Conservation (phyloP, 2,329 filamentous ascomycete species). For the Aspergillus sp. region DNA sequence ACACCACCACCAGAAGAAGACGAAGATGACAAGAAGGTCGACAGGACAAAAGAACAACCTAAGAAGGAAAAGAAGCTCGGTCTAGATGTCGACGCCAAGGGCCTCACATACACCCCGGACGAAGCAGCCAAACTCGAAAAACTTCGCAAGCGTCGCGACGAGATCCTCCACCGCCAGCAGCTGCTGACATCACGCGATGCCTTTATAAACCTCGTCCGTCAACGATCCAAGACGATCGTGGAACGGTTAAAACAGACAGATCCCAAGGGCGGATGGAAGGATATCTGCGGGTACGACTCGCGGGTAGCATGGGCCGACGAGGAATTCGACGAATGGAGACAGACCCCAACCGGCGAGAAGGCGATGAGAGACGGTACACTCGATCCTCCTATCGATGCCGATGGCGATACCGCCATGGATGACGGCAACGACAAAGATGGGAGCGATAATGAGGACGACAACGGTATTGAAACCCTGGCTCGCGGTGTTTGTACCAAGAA, state of each 20-base stretch:
- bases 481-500: conserved; percentile 43
- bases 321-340: conserved; percentile 43
- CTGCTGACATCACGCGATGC: conserved; percentile 37
- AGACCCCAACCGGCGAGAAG: conserved; percentile 30
- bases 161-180: conserved; percentile 30
- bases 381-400: conserved; percentile 24
- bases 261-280: conserved; percentile 41
- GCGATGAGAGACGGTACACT: conserved; percentile 34
- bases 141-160: conserved; percentile 27
- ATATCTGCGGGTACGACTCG: conserved; percentile 44
- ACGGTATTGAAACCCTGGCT: conserved; percentile 13
- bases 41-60: conserved; percentile 6
- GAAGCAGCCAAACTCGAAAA: conserved; percentile 35
- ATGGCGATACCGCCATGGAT: conserved; percentile 32
- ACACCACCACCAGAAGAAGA: conserved; percentile 21
- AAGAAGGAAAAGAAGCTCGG: conserved; percentile 20
- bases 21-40: conserved; percentile 16
- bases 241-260: conserved; percentile 40
- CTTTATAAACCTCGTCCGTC: conserved; percentile 37
- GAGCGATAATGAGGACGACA: conserved; percentile 13
- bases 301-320: conserved; percentile 43
- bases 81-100: conserved; percentile 22
- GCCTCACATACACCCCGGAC: conserved; percentile 29
- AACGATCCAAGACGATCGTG: conserved; percentile 35
- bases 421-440: conserved; percentile 22